phyloP scores from a whole-genome alignment of 2,329 filamentous ascomycete genomes.

The Colletotrichum plurivorum region DNA sequence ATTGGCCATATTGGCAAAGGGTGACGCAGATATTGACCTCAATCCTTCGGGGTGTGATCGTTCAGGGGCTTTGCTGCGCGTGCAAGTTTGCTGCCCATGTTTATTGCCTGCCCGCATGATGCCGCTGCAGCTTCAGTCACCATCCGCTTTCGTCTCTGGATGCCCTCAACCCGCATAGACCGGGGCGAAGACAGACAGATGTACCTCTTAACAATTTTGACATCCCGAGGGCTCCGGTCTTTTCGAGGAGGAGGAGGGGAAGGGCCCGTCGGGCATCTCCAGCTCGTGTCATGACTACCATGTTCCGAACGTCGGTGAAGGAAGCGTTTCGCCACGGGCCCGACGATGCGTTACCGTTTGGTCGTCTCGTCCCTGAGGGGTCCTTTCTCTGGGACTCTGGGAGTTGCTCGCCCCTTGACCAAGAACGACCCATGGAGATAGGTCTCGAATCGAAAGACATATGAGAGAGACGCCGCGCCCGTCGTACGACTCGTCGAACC shows the following conservation, averaged over 20 bases:
- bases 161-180: too few species aligned
- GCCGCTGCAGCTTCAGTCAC: too few species aligned
- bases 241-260: too few species aligned
- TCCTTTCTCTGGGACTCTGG: neutral
- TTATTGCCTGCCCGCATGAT: slow-evolving; percentile 13
- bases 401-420: slow-evolving; percentile 2
- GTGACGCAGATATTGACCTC: neutral
- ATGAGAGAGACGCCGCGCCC: slow-evolving; percentile 6
- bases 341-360: slow-evolving; percentile 1
- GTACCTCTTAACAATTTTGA: slow-evolving; percentile 36
- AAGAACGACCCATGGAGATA: neutral
- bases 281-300: neutral
- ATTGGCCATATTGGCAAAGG: neutral
- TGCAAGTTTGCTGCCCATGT: neutral
- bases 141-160: too few species aligned
- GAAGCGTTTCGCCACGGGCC: slow-evolving; percentile 12
- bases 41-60: slow-evolving; percentile 22
- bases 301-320: slow-evolving; percentile 3
- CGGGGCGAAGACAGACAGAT: neutral
- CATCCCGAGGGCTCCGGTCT: neutral
- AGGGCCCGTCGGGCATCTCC: neutral
- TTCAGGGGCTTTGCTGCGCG: slow-evolving; percentile 23
- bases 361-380: neutral
- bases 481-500: neutral
- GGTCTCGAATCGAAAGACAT: neutral